Base-by-base conservation (phyloP, 257 asterid genomes). In the Fraxinus pennsylvanica region DNA sequence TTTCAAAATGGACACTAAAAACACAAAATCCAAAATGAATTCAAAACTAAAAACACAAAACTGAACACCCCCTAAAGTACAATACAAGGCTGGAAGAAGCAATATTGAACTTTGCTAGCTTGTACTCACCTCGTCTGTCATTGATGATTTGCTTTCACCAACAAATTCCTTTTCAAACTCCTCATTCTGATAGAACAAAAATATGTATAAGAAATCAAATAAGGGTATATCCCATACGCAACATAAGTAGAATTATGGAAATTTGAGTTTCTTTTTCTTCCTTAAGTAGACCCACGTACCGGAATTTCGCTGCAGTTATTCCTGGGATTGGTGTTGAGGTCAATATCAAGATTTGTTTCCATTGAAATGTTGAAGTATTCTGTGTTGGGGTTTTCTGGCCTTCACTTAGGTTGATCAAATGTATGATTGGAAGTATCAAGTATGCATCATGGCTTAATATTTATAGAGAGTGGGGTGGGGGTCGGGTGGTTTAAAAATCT, bases 321-420 rank as follows among this genome's bases (percentile, higher is more conserved):
- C n/a, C 15, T 7, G 59, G 80, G 80, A 73, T 75, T 61, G 25
- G 77, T 4, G 79, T 85, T 85, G 71, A 85, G 88, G 81, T 85
- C 88, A 68, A 85, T 39, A 35, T 74, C 30, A 36, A 72, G 70
- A 43, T 33, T 67, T 3, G 78, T 63, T 29, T 75, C 75, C 79
- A 81, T 81, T 27, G 74, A 39, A 61, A 68, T 5, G 52, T 63
- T 63, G 69, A 27, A 63, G 8, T 25, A 25, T 8, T 4, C 29
- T 22, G 22, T 19, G 14, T 9, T n/a, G 66, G 3, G 25, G 2
- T n/a, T 21, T 52, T 52, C 25, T 43, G 17, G 52, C 17, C 52
- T 12, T 43, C 52, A 12, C 52, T 10, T 43, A 43, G 43, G 17
- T 43, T n/a, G 36, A 61, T 25, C 33, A 25, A 25, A 9, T 61